Evolutionary conservation across 1,139 yeast species (phyloP).

Genomic region (Taphrina communis): DNA sequence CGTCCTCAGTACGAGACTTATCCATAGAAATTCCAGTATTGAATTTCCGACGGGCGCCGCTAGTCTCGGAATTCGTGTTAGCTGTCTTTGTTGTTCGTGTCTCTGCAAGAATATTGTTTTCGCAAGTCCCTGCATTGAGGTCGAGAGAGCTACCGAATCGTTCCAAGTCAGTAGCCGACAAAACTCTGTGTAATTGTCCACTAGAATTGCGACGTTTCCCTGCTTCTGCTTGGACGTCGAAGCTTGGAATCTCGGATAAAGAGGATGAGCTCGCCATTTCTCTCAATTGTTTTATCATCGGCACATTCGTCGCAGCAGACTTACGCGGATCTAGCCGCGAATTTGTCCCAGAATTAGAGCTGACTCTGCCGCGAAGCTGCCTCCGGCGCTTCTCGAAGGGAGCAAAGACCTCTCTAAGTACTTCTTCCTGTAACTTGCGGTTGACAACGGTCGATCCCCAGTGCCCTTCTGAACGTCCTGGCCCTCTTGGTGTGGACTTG

Average conservation of each 20-base stretch:
- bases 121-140: conserved; percentile 8
- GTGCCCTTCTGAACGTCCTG: conserved; percentile 43
- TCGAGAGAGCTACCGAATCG: conserved; percentile 30
- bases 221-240: background rate
- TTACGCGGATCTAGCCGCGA: background rate
- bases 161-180: background rate
- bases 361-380: conserved; percentile 13
- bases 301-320: background rate
- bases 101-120: background rate
- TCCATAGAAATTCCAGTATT: background rate
- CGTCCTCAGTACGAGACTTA: background rate
- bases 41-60: background rate
- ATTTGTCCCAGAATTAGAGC: background rate
- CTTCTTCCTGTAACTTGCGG: conserved; percentile 67
- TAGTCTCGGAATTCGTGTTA: background rate
- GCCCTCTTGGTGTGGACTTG: background rate
- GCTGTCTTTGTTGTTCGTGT: background rate
- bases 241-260: conserved; percentile 2
- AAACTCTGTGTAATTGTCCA: conserved; percentile 22
- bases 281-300: conserved; percentile 6
- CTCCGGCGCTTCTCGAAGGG: conserved; percentile 51
- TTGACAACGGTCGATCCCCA: conserved; percentile 71
- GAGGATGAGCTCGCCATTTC: conserved; percentile 29
- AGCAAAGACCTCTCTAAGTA: conserved; percentile 72
- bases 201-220: conserved; percentile 30